Evolutionary conservation across 2,329 filamentous ascomycete genomes (phyloP), one percentile per base, ranked within the genome.

Genomic region (Pseudogymnoascus sp.): DNA sequence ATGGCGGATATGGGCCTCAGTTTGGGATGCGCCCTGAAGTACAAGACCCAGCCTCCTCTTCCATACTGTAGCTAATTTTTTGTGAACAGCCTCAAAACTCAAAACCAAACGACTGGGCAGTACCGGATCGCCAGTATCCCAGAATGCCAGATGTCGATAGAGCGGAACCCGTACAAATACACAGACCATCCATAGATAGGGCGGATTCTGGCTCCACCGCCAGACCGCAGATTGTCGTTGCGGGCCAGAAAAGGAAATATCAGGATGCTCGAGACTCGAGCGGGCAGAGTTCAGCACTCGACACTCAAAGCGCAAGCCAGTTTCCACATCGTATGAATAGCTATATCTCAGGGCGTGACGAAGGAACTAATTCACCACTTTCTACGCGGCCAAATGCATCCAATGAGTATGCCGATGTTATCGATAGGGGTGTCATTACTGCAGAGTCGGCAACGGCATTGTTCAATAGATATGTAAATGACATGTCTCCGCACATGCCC

Each of bases 401-500:
- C n/a, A 68, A 72, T 61, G 71, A 72, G 60, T 74, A 74, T 67
- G 63, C 66, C 55, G 77, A 79, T 69, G 72, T 77, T 14, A 76
- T 89, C 40, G 85, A 87, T 66, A 79, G 83, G 8, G 85, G 84
- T 1, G 69, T 88, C 41, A 71, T 89, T 33, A 82, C 80, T 2
- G 76, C 81, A 71, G 81, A 82, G 1, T 76, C 79, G 64, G 86
- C 86, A 1, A 73, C 76, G 2, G 76, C 79, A 62, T 77, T 88
- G 49, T 85, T 88, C 65, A 71, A 76, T 23, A 78, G 82, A 8
- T 90, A 88, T 71, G 82, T 79, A 38, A 78, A 81, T 12, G 76
- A 81, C 55, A 88, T 89, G 81, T 77, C 80, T 16, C 77, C 76
- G 1, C 86, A 88, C 65, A 78, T 88, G 61, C 87, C 87, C 0